phyloP scores from a whole-genome alignment of 768 basidiomycete genomes.

The Floccularia luteovirens region DNA sequence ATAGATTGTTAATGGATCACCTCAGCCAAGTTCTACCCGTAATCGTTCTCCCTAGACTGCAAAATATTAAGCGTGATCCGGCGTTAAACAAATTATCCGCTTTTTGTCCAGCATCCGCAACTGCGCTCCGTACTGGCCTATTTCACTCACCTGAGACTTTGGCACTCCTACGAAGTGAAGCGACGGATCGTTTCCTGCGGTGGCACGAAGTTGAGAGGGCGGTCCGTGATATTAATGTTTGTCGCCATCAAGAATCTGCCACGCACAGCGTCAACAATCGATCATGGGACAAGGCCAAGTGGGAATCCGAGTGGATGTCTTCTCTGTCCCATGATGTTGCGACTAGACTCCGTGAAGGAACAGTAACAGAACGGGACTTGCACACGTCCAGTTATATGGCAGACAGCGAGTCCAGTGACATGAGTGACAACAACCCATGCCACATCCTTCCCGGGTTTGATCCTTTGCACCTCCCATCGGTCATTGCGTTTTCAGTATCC shows the following conservation, averaged over 20 bases:
- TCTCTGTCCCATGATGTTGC: constrained; percentile 59
- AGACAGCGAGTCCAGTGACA: not conserved
- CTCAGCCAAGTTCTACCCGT: constrained; percentile 51
- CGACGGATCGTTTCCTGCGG: constrained; percentile 59
- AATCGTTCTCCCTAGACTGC: constrained; percentile 18
- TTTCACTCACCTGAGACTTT: constrained; percentile 62
- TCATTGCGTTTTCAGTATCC: constrained; percentile 54
- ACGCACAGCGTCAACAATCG: too few species aligned
- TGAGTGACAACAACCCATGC: not conserved
- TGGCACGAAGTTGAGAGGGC: constrained; percentile 67
- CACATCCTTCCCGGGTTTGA: constrained; percentile 30
- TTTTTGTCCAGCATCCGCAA: constrained; percentile 44
- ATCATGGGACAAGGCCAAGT: constrained; percentile 61
- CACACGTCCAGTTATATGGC: not conserved
- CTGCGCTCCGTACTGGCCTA: constrained; percentile 48
- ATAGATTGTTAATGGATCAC: constrained; percentile 38
- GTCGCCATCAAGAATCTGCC: not conserved
- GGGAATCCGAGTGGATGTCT: constrained; percentile 62
- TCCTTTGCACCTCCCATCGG: constrained; percentile 59
- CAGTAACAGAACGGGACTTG: constrained; percentile 11
- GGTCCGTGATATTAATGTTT: constrained; percentile 18
- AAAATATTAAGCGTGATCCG: not conserved
- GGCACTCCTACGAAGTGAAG: constrained; percentile 49
- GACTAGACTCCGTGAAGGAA: constrained; percentile 33
- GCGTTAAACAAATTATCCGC: constrained; percentile 35